Conservation (phyloP, 495 filamentous ascomycete species). For the Articulospora tetracladia region DNA sequence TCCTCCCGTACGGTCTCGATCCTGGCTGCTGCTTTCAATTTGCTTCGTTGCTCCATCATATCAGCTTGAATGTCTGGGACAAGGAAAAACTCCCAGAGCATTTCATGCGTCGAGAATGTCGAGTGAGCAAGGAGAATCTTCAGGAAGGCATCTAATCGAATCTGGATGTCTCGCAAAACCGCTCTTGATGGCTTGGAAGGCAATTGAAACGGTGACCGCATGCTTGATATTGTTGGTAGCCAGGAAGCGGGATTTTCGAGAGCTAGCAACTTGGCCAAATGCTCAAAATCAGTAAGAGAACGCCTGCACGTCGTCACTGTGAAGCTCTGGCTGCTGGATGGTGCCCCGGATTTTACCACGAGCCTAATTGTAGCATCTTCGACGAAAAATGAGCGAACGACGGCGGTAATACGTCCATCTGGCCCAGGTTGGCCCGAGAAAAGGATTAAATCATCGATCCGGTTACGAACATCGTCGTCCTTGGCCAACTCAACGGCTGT, state of each 20-base stretch:
- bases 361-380: conserved; percentile 94
- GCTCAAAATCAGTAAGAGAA: conserved; percentile 89
- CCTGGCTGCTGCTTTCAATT: conserved; percentile 77
- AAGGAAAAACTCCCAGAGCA: conserved; percentile 98
- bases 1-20: conserved; percentile 85
- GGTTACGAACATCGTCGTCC: conserved; percentile 94
- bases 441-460: conserved; percentile 88
- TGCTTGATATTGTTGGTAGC: conserved; percentile 74
- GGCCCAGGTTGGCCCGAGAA: conserved; percentile 66
- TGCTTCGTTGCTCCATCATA: conserved; percentile 84
- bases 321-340: conserved; percentile 60
- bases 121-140: conserved; percentile 82
- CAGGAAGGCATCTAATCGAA: conserved; percentile 82
- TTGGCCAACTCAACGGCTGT: conserved; percentile 97
- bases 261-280: conserved; percentile 79
- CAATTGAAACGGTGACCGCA: conserved; percentile 86
- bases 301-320: conserved; percentile 92
- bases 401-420: conserved; percentile 83
- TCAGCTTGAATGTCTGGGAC: conserved; percentile 90
- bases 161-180: conserved; percentile 81
- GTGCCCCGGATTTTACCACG: conserved; percentile 89
- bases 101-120: conserved; percentile 94
- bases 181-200: conserved; percentile 87
- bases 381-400: conserved; percentile 96
- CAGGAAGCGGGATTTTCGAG: conserved; percentile 94